These are phyloP conservation scores for Stephania yunnanensis DNA, from an alignment of 164 flowering plant species.

Conservation along the genomic window DNA sequence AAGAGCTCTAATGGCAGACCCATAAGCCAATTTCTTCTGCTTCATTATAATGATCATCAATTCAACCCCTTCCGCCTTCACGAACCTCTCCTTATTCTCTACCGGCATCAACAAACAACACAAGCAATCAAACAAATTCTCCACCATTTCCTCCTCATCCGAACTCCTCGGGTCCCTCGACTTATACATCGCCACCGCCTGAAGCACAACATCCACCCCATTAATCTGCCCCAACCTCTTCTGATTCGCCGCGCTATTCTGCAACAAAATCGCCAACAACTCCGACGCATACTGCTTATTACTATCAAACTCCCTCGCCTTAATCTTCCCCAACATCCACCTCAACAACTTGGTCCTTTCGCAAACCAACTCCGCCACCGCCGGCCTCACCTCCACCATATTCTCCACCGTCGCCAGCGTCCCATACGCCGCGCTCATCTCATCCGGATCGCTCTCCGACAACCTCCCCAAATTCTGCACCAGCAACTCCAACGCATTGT, in stretches of 20 bases:
- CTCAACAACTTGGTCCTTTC: conserved; percentile 78
- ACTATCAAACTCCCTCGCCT: conserved; percentile 78
- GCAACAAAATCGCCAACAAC: conserved; percentile 85
- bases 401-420: conserved; percentile 78
- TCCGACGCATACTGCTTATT: conserved; percentile 97
- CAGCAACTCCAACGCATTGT: conserved; percentile 67
- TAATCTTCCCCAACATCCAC: conserved; percentile 78
- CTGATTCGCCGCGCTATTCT: conserved; percentile 79
- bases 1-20: conserved; percentile 85
- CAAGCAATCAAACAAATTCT: conserved; percentile 89
- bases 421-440: conserved; percentile 58
- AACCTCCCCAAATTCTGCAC: conserved; percentile 66
- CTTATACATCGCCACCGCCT: conserved; percentile 90
- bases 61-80: conserved; percentile 94
- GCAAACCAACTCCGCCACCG: conserved; percentile 85
- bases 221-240: conserved; percentile 88
- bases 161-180: conserved; percentile 77
- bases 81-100: conserved; percentile 97
- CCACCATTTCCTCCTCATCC: conserved; percentile 98
- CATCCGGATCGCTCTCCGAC: conserved; percentile 70
- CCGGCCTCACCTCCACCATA: conserved; percentile 83
- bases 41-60: conserved; percentile 98
- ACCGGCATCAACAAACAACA: conserved; percentile 97
- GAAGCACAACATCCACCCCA: conserved; percentile 87
- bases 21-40: conserved; percentile 95